Evolutionary conservation across 2,329 filamentous ascomycete genomes (phyloP).

Genomic region (Aphanoascus verrucosus): DNA sequence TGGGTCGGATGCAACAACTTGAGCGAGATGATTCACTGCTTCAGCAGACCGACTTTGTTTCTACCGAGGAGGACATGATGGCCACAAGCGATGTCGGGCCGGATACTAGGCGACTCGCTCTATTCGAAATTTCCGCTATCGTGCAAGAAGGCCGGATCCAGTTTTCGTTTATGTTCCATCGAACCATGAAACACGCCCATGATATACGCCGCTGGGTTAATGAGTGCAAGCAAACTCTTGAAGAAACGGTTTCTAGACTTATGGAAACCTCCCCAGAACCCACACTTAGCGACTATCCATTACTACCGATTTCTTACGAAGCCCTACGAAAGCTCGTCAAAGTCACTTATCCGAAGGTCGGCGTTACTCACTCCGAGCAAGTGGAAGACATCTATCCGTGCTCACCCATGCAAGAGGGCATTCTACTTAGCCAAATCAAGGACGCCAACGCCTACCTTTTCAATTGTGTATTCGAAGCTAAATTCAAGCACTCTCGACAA

Average conservation of each 20-base stretch:
- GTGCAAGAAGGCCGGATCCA: conserved; percentile 38
- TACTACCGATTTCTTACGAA: conserved; percentile 37
- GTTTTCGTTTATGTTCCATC: conserved; percentile 42
- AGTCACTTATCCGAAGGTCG: conserved; percentile 29
- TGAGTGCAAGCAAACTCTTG: conserved; percentile 30
- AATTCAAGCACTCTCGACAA: conserved; percentile 14
- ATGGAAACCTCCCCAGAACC: conserved; percentile 16
- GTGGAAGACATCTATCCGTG: conserved; percentile 33
- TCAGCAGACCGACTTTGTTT: conserved; percentile 28
- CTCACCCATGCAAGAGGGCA: conserved; percentile 17
- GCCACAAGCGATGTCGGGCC: conserved; percentile 37
- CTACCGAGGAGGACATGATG: conserved; percentile 24
- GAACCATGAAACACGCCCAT: conserved; percentile 35
- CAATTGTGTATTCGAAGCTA: conserved; percentile 26
- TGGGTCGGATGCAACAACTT: conserved; percentile 33
- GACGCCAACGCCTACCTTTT: conserved; percentile 29
- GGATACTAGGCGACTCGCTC: conserved; percentile 36
- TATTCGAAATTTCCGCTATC: conserved; percentile 44
- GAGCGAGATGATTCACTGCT: conserved; percentile 37
- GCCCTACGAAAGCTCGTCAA: conserved; percentile 30
- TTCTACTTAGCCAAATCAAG: conserved; percentile 29
- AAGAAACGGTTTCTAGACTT: conserved; percentile 22
- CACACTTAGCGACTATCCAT: conserved; percentile 37
- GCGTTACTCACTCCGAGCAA: conserved; percentile 22
- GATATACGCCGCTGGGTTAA: conserved; percentile 37